Percentiles rank a stretch among this genome's conserved stretches.
These are phyloP conservation scores for Russula brevipes DNA, from an alignment of 768 basidiomycete genomes.

Conservation along the genomic window DNA sequence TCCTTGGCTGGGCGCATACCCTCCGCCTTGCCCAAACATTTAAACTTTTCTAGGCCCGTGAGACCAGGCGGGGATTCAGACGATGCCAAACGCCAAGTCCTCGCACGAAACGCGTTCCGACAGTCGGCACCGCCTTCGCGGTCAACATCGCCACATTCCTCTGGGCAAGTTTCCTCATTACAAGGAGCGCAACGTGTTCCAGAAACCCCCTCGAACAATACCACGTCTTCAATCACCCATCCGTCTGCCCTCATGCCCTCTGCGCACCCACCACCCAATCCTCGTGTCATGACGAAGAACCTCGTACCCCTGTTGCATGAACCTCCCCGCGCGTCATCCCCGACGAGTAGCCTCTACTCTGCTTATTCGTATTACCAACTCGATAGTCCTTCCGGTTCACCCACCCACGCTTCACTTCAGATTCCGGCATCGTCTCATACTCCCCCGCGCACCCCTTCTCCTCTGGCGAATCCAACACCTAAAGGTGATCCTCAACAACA, in stretches of 20 bases:
- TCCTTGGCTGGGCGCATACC: slow-evolving; percentile 36
- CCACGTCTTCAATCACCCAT: background rate
- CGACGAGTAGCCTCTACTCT: slow-evolving; percentile 30
- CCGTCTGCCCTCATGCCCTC: slow-evolving; percentile 5
- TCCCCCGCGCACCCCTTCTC: slow-evolving; percentile 3
- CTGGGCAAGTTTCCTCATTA: slow-evolving; percentile 2
- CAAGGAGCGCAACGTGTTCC: slow-evolving; percentile 10
- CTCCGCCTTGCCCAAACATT: slow-evolving; percentile 40
- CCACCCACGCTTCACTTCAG: slow-evolving; percentile 19
- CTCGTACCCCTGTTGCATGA: slow-evolving; percentile 6
- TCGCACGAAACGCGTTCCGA: slow-evolving; percentile 55
- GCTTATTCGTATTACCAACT: slow-evolving; percentile 32
- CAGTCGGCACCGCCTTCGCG: slow-evolving; percentile 7
- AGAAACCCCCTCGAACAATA: background rate
- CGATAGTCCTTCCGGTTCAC: slow-evolving; percentile 23
- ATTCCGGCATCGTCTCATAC: slow-evolving; percentile 21
- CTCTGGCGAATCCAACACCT: slow-evolving; percentile 9
- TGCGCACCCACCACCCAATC: background rate
- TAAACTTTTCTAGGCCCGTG: slow-evolving; percentile 64
- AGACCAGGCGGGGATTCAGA: slow-evolving; percentile 41
- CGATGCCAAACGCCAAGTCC: slow-evolving; percentile 39
- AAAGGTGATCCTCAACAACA: slow-evolving; percentile 33
- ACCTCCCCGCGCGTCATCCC: slow-evolving; percentile 18
- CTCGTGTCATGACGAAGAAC: slow-evolving; percentile 19
- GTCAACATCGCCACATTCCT: slow-evolving; percentile 5